Conservation (phyloP, 352 stramenopile species). For the Globisporangium lucens region DNA sequence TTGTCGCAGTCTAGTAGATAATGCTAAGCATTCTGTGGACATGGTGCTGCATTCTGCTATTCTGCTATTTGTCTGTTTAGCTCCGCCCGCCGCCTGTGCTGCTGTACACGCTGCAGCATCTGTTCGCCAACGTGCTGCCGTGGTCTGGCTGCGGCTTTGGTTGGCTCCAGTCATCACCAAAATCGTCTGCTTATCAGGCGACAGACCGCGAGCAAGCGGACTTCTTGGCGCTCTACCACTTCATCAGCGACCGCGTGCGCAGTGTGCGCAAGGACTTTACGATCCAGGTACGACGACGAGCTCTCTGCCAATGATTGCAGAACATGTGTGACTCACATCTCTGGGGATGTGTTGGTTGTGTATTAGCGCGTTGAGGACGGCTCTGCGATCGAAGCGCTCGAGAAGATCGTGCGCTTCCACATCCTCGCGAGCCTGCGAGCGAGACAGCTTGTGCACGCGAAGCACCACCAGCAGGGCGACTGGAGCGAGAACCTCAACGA, state of each 20-base stretch:
- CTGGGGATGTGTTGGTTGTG: neutral
- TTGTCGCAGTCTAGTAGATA: no score
- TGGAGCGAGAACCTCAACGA: constrained; percentile 76
- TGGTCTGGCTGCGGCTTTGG: constrained; percentile 35
- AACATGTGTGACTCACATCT: neutral
- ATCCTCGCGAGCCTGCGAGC: constrained; percentile 40
- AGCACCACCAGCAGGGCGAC: constrained; percentile 19
- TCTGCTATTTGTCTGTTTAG: constrained; percentile 2
- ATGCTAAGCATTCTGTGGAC: no score
- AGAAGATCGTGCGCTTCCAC: constrained; percentile 58
- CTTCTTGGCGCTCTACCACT: constrained; percentile 70
- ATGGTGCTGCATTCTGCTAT: neutral
- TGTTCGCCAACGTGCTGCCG: constrained; percentile 38
- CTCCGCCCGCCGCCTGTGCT: constrained; percentile 38
- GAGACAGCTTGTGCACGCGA: constrained; percentile 27
- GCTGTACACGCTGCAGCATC: constrained; percentile 36
- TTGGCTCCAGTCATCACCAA: constrained; percentile 1
- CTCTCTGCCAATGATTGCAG: neutral
- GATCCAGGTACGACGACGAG: constrained; percentile 39
- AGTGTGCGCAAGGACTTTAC: constrained; percentile 73
- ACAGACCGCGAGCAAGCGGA: constrained; percentile 9
- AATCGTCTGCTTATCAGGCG: neutral
- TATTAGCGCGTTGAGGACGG: constrained; percentile 34
- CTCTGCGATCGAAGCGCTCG: constrained; percentile 36
- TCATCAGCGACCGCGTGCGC: constrained; percentile 64